Evolutionary conservation across 2,329 filamentous ascomycete species (phyloP), one percentile per base, ranked within the genome.

Genomic region (Aureobasidium sp.): DNA sequence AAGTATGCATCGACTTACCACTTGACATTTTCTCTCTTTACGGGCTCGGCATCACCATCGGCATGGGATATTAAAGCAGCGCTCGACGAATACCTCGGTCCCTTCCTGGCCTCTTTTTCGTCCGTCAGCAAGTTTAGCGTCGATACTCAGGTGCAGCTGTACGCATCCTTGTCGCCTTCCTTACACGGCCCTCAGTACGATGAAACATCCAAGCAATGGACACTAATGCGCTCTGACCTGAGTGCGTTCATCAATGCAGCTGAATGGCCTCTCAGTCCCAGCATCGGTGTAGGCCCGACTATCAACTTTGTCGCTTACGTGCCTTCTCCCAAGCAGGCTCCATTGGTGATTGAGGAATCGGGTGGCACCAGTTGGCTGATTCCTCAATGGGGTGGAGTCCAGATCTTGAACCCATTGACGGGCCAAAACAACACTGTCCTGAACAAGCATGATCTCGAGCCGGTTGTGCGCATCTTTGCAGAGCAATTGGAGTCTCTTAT

Each of bases 201-300:
- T 61, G 74, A 79, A 27, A 63, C 72, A 0, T 74, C 74, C n/a
- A 76, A 86, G 27, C 81, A 88, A 36, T 87, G 84, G 84, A 82
- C 79, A 0, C 78, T 99, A 39, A 86, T 84, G 69, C 92, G 91
- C 72, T 89, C 96, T 68, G 91, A 96, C 69, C 81, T 99, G 1
- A 91, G 90, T 41, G 92, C 90, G 1, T 99, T 99, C 71, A 91
- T 99, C 75, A 99, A 99, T 70, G 92, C 93, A 2, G 94, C 94
- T 2, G 94, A 99, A 76, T 99, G 94, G 94, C 94, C 94, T 0
- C 77, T 99, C 2, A 96, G 89, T 65, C 93, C 93, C 0, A 96
- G 91, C 62, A 97, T 99, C 67, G 94, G 92, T 45, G 86, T 85
- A 20, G 93, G 93, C 0, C 94, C 94, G 0, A 99, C 94, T 0